Evolutionary conservation across 2,329 filamentous ascomycete species (phyloP), one percentile per base, ranked within the genome.

Genomic region (Xylaria hypoxylon): DNA sequence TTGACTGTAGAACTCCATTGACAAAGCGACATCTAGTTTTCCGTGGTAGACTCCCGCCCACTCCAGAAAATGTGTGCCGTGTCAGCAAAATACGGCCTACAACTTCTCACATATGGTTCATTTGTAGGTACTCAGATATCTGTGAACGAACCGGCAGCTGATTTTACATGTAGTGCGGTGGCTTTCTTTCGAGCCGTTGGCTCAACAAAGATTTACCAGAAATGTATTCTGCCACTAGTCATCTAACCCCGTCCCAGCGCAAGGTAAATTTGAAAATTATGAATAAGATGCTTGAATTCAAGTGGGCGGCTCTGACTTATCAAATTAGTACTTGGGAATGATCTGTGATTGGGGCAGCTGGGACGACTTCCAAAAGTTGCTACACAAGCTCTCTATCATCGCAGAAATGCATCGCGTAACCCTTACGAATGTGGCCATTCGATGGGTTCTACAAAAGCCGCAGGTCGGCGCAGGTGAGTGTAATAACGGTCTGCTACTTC

Each of bases 241-340:
- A 50, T 5, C 68, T 80, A 10, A 80, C 78, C 1, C 78, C 78
- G 2, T 79, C 78, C 4, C 79, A 80, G 58, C 73, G 79, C 53
- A 79, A 80, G 70, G 75, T 69, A 57, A 62, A 55, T 50, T 15
- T 11, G 7, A 24, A 24, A 11, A 6, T 2, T 4, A 33, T 26
- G 11, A 48, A 4, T 26, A 3, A 6, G 28, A n/a, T 3, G 19
- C 2, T 3, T 19, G 24, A 1, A 1, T 13, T 0, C 4, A 44
- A 31, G 3, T 44, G 1, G 7, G 24, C 1, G 10, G 13, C 5
- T 3, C 45, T 65, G 19, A 60, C 26, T 33, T 47, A 10, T 0
- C 19, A 4, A 26, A n/a, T 15, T 13, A 68, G 75, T 79, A 78
- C 51, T 62, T 77, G 52, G 77, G 75, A 57, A 74, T 78, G 70